Evolutionary conservation across 2,329 filamentous ascomycete genomes (phyloP), one percentile per base, ranked within the genome.

Genomic region (Paraphaeosphaeria minitans): DNA sequence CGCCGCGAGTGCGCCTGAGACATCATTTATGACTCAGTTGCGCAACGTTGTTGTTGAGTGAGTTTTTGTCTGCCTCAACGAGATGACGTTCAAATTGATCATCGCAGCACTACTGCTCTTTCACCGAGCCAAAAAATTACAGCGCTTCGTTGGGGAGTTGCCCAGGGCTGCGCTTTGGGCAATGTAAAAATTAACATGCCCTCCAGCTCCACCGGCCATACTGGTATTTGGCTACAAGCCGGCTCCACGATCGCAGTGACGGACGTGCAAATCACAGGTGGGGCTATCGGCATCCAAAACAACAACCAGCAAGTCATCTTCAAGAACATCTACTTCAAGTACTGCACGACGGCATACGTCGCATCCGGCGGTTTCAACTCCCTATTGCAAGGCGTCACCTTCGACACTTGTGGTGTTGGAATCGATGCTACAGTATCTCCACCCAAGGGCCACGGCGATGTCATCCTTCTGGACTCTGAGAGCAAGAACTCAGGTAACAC

Each of bases 291-390:
- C 13, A 53, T 53, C 19, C 41, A 45, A 19, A 53, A 53, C 39
- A 29, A 31, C 9, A 53, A 53, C 13, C 51, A 53, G 29, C 51
- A 53, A 37, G 51, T 53, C 14, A 29, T 53, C 5, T 53, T 53
- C 27, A 53, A 53, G 41, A 53, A 53, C 51, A 53, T 53, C 13
- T 53, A 53, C 22, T 53, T 53, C 51, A 53, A 46, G 21, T 53
- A 37, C 41, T 53, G 51, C 41, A 45, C 51, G 2, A 53, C 51
- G 9, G 51, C 51, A 4, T 53, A 53, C 31, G 51, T 53, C 27
- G 51, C 51, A 16, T 27, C 51, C 4, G 41, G 39, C n/a, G 51
- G 51, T 6, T 53, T 53, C 29, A 53, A 53, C 13, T 53, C 51
- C 2, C 41, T 53, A 6, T 14, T 53, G 27, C 51, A 53, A 24